A percentile compares a stretch with the other conserved stretches of the same genome.
These are phyloP conservation scores for Alternaria sp. DNA, from an alignment of 2,329 filamentous ascomycete species.

Conservation along the genomic window DNA sequence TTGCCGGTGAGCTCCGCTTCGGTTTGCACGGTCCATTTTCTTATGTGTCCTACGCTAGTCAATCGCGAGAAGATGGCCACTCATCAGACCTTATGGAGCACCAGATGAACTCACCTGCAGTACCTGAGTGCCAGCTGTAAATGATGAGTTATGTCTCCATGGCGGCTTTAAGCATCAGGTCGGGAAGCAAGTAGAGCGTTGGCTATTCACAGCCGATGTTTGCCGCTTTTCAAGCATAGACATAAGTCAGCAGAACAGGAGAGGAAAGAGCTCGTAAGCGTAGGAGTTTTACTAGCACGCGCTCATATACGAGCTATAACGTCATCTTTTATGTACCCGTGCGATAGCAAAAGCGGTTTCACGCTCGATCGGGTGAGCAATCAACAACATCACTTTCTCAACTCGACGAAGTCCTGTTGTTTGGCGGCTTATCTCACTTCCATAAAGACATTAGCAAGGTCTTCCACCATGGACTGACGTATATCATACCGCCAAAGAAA, in stretches of 20 bases:
- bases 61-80: neutral
- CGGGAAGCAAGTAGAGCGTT: neutral
- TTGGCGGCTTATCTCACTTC: neutral
- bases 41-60: neutral
- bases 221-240: neutral
- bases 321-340: neutral
- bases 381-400: neutral
- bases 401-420: neutral
- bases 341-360: neutral
- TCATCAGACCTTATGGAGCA: neutral
- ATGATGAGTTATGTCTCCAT: neutral
- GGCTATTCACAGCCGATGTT: neutral
- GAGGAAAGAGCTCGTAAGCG: neutral
- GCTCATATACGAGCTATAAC: neutral
- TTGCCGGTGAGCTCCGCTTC: neutral
- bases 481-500: neutral
- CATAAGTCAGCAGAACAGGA: neutral
- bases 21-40: neutral
- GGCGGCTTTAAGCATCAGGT: neutral
- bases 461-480: neutral
- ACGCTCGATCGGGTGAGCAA: neutral
- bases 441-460: neutral
- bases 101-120: neutral
- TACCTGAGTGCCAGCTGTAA: neutral
- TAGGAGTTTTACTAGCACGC: neutral